phyloP scores from a whole-genome alignment of 495 filamentous ascomycete species.

The Aspergillus funiculosus region DNA sequence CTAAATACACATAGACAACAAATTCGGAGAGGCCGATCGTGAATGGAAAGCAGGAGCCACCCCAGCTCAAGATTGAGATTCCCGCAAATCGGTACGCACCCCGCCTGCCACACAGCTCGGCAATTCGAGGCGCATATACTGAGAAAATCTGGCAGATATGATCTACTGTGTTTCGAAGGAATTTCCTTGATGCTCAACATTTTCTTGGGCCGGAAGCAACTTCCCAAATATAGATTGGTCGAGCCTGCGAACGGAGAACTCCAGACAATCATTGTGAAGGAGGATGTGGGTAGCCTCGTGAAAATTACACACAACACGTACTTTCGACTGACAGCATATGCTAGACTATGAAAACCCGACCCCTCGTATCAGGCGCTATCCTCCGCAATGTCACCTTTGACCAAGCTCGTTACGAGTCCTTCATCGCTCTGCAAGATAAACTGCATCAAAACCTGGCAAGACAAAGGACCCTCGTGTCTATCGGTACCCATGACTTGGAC shows the following conservation, averaged over 20 bases:
- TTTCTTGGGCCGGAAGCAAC: conserved; percentile 66
- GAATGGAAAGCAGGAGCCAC: conserved; percentile 74
- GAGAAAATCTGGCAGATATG: conserved; percentile 60
- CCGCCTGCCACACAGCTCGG: background rate
- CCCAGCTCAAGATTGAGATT: conserved; percentile 97
- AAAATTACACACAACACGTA: no score
- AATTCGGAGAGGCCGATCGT: conserved; percentile 65
- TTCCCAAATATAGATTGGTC: conserved; percentile 73
- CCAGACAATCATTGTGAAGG: conserved; percentile 70
- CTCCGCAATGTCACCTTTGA: conserved; percentile 89
- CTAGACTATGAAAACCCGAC: conserved; percentile 72
- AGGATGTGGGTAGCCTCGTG: conserved; percentile 48
- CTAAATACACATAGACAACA: conserved; percentile 53
- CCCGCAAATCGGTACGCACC: conserved; percentile 74
- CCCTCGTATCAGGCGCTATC: conserved; percentile 80
- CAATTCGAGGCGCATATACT: conserved; percentile 11
- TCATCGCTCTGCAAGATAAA: conserved; percentile 97
- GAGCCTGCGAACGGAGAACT: conserved; percentile 66
- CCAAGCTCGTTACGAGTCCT: conserved; percentile 84
- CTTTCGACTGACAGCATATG: conserved; percentile 5
- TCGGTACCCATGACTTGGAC: conserved; percentile 95
- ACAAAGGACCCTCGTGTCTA: conserved; percentile 86
- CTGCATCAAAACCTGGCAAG: conserved; percentile 94
- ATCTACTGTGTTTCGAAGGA: conserved; percentile 97
- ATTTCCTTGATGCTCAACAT: conserved; percentile 94